Evolutionary conservation across 2,329 filamentous ascomycete genomes (phyloP), one percentile per base, ranked within the genome.

Genomic region (Phialophora tarda): DNA sequence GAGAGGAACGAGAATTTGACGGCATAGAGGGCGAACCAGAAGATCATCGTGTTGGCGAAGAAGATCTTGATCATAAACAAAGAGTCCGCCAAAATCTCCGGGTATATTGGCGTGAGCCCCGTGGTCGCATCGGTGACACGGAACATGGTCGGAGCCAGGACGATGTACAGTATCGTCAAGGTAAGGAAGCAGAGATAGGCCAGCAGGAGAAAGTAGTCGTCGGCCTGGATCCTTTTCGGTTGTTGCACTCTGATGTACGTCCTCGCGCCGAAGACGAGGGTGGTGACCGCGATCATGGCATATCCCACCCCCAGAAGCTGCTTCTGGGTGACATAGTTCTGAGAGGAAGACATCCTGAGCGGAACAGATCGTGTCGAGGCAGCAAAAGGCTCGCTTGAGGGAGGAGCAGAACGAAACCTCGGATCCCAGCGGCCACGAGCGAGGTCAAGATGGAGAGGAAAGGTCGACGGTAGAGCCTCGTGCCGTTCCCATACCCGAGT

Each of bases 1-100:
- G 76, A 73, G 58, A 81, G 71, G 38, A 81, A 71, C 4, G 76
- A 77, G 24, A 79, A 74, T 66, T 82, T 81, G 59, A 80, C 76
- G 24, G 51, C 21, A 21, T 50, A 81, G 4, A 81, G 73, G 21
- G 75, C 75, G 6, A 75, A 66, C 78, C 78, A 81, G 58, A 79
- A 76, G 24, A 77, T 72, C 53, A 79, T 74, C 4, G 75, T 76
- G 21, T 76, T 77, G 10, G 76, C 74, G 64, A 79, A 80, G 69
- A 81, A 79, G 23, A 79, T 72, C 58, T 76, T 76, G 23, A 77
- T 74, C 59, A 78, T 72, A 28, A 72, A 65, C 0, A 74, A 48
- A 3, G 71, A 65, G 54, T 81, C 79, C 4, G 74, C 48, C 64
- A 70, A 44, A n/a, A 80, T 68, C 1, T 66, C 73, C 1, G 73